Evolutionary conservation across 2,329 filamentous ascomycete genomes (phyloP), one percentile per base, ranked within the genome.

Genomic region (Dryadomyces sulphureus): DNA sequence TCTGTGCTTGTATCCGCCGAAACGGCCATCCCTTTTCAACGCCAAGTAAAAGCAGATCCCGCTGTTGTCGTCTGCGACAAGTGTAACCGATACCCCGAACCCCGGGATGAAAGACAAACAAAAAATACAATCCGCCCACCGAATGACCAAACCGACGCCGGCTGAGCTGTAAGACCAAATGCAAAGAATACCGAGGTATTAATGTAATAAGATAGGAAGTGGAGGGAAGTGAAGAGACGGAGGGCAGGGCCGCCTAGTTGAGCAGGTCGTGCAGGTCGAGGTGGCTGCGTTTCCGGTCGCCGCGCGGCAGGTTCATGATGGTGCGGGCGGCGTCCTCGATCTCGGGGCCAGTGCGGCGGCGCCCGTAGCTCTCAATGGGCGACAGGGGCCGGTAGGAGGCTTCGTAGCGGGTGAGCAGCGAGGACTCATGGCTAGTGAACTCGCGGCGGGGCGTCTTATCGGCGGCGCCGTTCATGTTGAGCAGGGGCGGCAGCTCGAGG

Each of bases 401-500:
- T 8, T 12, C 34, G n/a, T 36, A 36, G n/a, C 21, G 9, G 12
- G 5, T 21, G 17, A 7, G 4, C 9, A 35, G 38, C 9, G 42
- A 19, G 5, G 42, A 38, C 19, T 19, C 22, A 14, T n/a, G 38
- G 41, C 20, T 43, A 17, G n/a, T 1, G 16, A 22, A 12, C 1
- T 7, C 5, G 12, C 32, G 9, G 38, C 5, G n/a, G n/a, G n/a
- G n/a, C n/a, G n/a, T 22, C 19, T 40, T 24, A 21, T 11, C 24
- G 25, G n/a, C 17, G 41, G n/a, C 32, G 35, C 36, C 35, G 22
- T 45, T 36, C 16, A 45, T 12, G 38, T 48, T 48, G 42, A 48
- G 49, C 40, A 63, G 56, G 0, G 59, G 61, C 25, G 69, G 67
- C n/a, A 72, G 56, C 46, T 66, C 64, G 35, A 68, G 57, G 1